phyloP scores from a whole-genome alignment of 345 rosid species.

The Populus deltoides region DNA sequence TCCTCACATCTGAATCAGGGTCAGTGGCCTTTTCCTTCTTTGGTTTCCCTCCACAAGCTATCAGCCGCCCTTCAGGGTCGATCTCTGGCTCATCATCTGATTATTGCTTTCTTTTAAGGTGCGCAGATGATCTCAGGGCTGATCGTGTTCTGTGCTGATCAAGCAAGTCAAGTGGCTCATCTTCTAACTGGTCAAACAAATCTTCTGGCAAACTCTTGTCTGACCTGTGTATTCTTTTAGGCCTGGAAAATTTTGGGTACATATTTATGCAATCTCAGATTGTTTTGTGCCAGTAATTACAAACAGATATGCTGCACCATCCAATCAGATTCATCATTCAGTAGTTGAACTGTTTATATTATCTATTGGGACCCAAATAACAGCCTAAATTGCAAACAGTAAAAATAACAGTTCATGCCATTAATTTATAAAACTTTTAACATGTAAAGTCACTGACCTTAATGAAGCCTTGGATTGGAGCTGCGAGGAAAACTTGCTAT shows the following conservation, averaged over 20 bases:
- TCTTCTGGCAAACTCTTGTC: constrained; percentile 74
- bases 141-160: constrained; percentile 72
- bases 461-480: constrained; percentile 49
- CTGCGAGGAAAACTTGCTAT: constrained; percentile 42
- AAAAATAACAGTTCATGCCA: background rate
- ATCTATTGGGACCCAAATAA: background rate
- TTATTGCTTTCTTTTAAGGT: constrained; percentile 55
- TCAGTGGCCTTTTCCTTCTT: constrained; percentile 43
- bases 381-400: background rate
- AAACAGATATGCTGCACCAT: background rate
- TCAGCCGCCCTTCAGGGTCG: constrained; percentile 73
- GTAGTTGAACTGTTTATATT: background rate
- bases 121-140: constrained; percentile 60
- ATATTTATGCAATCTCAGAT: constrained; percentile 8
- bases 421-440: background rate
- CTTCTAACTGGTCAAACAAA: constrained; percentile 60
- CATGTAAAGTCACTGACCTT: constrained; percentile 39
- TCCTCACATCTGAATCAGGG: constrained; percentile 51
- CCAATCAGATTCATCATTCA: background rate
- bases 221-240: constrained; percentile 47
- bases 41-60: constrained; percentile 49
- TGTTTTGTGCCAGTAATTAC: background rate
- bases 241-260: constrained; percentile 32
- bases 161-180: constrained; percentile 89
- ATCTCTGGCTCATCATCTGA: constrained; percentile 84